These are phyloP conservation scores for Podospora comata DNA, from an alignment of 495 filamentous ascomycete genomes.

Conservation along the genomic window DNA sequence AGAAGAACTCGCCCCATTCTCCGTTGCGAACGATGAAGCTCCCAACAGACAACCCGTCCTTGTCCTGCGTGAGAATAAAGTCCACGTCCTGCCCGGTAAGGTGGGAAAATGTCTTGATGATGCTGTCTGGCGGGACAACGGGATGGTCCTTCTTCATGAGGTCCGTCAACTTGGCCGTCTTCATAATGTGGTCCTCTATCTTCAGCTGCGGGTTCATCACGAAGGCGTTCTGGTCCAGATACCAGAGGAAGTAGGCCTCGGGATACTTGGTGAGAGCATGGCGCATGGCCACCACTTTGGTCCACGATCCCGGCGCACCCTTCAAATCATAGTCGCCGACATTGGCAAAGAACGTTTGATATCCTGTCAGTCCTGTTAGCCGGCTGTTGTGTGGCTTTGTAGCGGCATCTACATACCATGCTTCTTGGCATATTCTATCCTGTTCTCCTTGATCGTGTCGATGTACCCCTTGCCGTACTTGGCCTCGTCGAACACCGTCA, in stretches of 20 bases:
- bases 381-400: neutral
- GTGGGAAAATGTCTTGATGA: conserved; percentile 91
- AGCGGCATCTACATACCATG: conserved; percentile 63
- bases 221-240: conserved; percentile 74
- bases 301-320: conserved; percentile 67
- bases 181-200: conserved; percentile 68
- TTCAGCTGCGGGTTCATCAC: conserved; percentile 80
- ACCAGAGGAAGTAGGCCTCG: conserved; percentile 75
- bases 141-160: conserved; percentile 81
- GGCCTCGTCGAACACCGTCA: conserved; percentile 73
- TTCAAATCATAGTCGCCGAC: conserved; percentile 71
- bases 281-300: conserved; percentile 76
- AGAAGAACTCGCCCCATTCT: conserved; percentile 86
- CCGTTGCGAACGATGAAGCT: conserved; percentile 81
- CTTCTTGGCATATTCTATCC: conserved; percentile 77
- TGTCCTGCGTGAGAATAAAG: conserved; percentile 80
- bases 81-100: conserved; percentile 73
- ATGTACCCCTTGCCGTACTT: conserved; percentile 61
- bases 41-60: conserved; percentile 67
- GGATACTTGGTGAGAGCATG: conserved; percentile 82
- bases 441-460: conserved; percentile 72
- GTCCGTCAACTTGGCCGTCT: conserved; percentile 61
- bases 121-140: conserved; percentile 89
- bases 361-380: conserved; percentile 54
- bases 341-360: conserved; percentile 78